Conservation (phyloP, 129 eudicot species). For the Daucus carota region DH1_v3.0 NC_030383.2:52202001-52202500, state of each 20-base stretch:
- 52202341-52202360: constrained; percentile 75
- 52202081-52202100: constrained; percentile 92
- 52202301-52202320: constrained; percentile 9
- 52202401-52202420: constrained; percentile 76
- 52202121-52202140: constrained; percentile 64
- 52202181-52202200: constrained; percentile 30
- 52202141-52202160: constrained; percentile 86
- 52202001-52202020: not conserved
- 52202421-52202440: constrained; percentile 63
- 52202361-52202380: constrained; percentile 94
- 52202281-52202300: not conserved
- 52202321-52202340: constrained; percentile 66
- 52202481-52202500: not conserved
- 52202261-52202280: constrained; percentile 1
- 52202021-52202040: not conserved
- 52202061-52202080: constrained; percentile 22
- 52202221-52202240: too few relatives aligned
- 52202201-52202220: not conserved
- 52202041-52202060: not conserved
- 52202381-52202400: constrained; percentile 94
- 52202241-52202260: not conserved
- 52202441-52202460: not conserved
- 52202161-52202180: constrained; percentile 97
- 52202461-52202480: not conserved
- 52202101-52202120: constrained; percentile 96